Conservation (phyloP, 2,329 filamentous ascomycete species). For the Clonostachys solani region DNA sequence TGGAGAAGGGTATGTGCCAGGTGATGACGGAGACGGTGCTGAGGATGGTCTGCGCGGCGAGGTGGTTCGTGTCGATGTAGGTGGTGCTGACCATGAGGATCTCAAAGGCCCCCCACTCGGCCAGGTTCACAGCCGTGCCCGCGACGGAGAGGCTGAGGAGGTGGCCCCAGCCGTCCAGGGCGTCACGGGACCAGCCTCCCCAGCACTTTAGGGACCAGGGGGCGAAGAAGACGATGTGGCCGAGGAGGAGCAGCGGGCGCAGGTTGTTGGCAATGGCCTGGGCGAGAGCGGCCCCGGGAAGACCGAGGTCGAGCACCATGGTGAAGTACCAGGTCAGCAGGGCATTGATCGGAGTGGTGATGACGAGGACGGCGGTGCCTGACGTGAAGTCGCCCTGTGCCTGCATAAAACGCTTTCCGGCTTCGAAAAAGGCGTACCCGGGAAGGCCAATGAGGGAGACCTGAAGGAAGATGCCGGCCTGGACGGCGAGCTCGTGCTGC, state of each 20-base stretch:
- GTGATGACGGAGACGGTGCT: conserved; percentile 32
- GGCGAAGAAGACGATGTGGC: conserved; percentile 38
- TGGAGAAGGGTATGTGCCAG: conserved; percentile 37
- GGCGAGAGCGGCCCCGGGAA: conserved; percentile 45
- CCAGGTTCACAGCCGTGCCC: conserved; percentile 31
- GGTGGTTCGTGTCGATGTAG: conserved; percentile 34
- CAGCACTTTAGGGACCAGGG: conserved; percentile 13
- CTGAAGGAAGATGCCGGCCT: conserved; percentile 43
- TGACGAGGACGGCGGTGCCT: conserved; percentile 37
- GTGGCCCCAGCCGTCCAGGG: conserved; percentile 30
- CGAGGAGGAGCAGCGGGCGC: conserved; percentile 38
- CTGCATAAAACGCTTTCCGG: conserved; percentile 48
- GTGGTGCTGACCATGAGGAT: conserved; percentile 38
- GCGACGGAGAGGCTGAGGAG: conserved; percentile 30
- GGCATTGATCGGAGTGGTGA: conserved; percentile 42
- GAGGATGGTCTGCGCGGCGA: conserved; percentile 35
- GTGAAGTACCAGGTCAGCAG: conserved; percentile 44
- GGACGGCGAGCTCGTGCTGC: conserved; percentile 38
- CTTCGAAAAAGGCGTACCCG: conserved; percentile 49
- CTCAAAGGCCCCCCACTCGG: conserved; percentile 37
- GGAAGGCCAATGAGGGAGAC: conserved; percentile 44
- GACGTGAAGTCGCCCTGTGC: conserved; percentile 49
- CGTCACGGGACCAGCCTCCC: conserved; percentile 30
- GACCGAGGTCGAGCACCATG: conserved; percentile 33
- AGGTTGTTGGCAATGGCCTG: conserved; percentile 43